A percentile compares a stretch with the other conserved stretches of the same genome.
phyloP scores from a whole-genome alignment of 2,329 filamentous ascomycete genomes.

The Penicillium sp. region DNA sequence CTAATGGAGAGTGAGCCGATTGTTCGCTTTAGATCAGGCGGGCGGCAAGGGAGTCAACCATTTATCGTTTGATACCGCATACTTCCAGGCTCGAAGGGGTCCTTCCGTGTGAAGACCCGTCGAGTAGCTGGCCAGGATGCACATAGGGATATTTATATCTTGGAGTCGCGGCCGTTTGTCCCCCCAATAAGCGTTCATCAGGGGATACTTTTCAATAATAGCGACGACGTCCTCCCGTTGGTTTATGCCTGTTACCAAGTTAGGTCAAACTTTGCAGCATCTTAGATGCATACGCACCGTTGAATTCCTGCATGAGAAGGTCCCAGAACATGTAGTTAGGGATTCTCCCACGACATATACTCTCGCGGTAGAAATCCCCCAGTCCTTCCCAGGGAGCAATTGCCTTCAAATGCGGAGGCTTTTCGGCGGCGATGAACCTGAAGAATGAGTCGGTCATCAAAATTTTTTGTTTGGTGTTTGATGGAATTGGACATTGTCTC shows the following conservation, averaged over 20 bases:
- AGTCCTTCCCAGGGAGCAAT: constrained; percentile 7
- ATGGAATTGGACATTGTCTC: too few relatives aligned
- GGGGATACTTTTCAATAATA: constrained; percentile 3
- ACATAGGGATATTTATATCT: background rate
- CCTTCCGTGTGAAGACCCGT: constrained; percentile 1
- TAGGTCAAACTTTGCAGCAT: too few relatives aligned
- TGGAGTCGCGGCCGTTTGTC: background rate
- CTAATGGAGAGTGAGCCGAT: too few relatives aligned
- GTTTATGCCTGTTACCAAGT: too few relatives aligned
- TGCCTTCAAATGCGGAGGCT: constrained; percentile 1
- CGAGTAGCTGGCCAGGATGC: constrained; percentile 6
- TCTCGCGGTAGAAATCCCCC: constrained; percentile 1
- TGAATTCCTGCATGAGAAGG: background rate
- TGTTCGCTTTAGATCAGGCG: too few relatives aligned
- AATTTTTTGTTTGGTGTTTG: too few relatives aligned
- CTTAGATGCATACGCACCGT: too few relatives aligned
- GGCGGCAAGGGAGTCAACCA: too few relatives aligned
- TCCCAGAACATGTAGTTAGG: background rate
- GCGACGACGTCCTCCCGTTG: background rate
- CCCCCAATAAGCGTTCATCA: constrained; percentile 6
- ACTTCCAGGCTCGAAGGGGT: constrained; percentile 1
- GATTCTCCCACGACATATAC: constrained; percentile 1
- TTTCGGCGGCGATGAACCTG: background rate
- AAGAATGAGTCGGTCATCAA: too few relatives aligned
- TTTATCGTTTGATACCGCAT: background rate